Conservation (phyloP, 257 asterid genomes). For the Solanum megistacrolobum region DNA sequence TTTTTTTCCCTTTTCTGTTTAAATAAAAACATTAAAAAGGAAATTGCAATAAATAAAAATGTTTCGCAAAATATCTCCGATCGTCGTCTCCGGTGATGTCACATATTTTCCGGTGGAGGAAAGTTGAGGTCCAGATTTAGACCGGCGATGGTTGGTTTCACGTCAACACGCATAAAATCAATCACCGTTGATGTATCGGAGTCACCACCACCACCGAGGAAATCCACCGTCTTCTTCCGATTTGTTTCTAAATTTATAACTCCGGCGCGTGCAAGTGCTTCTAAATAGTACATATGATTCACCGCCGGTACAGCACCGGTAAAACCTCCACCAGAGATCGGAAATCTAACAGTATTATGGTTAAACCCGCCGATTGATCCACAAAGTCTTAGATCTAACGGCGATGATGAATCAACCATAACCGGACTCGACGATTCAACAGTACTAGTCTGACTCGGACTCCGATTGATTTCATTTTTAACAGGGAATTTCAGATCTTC, state of each 20-base stretch:
- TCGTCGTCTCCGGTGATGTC: not conserved
- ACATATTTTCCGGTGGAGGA: constrained; percentile 11
- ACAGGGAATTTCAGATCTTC: not conserved
- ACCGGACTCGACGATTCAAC: constrained; percentile 32
- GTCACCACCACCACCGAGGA: not conserved
- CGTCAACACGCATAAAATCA: constrained; percentile 7
- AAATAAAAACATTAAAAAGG: not conserved
- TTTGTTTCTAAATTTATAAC: not conserved
- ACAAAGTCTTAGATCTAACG: constrained; percentile 14
- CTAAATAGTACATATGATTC: constrained; percentile 3
- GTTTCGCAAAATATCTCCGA: not conserved
- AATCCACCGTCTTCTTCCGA: not conserved
- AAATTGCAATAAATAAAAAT: not conserved
- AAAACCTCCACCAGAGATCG: not conserved
- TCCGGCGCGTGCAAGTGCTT: constrained; percentile 4
- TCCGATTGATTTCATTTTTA: not conserved
- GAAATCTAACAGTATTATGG: too few species aligned
- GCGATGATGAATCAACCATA: constrained; percentile 6
- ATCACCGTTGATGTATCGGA: constrained; percentile 15
- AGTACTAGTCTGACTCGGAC: constrained; percentile 45
- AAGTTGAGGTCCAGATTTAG: constrained; percentile 15
- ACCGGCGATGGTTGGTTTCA: not conserved
- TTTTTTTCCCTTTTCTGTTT: not conserved
- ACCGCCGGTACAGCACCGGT: not conserved
- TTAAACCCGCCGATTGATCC: constrained; percentile 1